Evolutionary conservation across 2,329 filamentous ascomycete genomes (phyloP), one percentile per base, ranked within the genome.

Genomic region (Leptoxyphium fumago): DNA sequence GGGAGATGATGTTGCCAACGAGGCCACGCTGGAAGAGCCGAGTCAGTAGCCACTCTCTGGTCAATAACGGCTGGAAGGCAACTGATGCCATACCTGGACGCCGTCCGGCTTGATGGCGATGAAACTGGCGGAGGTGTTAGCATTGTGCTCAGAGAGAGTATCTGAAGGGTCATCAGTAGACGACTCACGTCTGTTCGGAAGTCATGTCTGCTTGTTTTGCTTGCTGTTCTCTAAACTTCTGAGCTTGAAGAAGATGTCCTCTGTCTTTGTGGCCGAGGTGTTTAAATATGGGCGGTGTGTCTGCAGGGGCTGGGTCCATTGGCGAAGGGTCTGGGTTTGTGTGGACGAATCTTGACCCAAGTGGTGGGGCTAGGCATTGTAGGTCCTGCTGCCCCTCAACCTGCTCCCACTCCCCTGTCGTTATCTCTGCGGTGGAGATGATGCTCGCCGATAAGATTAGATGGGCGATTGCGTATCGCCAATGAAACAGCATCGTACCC

Each of bases 41-140:
- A 26, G 21, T 26, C 21, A 26, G 21, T 26, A 26, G 21, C 21
- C 21, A 7, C 7, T 26, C 21, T 26, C 21, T 26, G 21, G 7
- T 7, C 21, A 7, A 26, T 7, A 26, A 7, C 21, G 21, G 3
- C 7, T 26, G 4, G 4, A 26, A 26, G 21, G 21, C 21, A 7
- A 26, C 7, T 26, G 21, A 26, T 26, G 41, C 45, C 72, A 58
- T 81, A 94, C 87, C 82, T 95, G 91, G 73, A 96, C 91, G 70
- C 91, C 91, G 74, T 96, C 91, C 61, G 89, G 91, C 87, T 98
- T 98, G 80, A 98, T 86, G 67, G 91, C 91, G 78, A 96, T 96
- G 84, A 96, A 96, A 75, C 89, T 96, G 63, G 57, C 15, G 43
- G 18, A 49, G 39, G n/a, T 29, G 9, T 18, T 32, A 32, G 26